Percentiles rank a stretch among this genome's conserved stretches.
These are phyloP conservation scores for Aspergillus sp. DNA, from an alignment of 2,329 filamentous ascomycete genomes.

Conservation along the genomic window DNA sequence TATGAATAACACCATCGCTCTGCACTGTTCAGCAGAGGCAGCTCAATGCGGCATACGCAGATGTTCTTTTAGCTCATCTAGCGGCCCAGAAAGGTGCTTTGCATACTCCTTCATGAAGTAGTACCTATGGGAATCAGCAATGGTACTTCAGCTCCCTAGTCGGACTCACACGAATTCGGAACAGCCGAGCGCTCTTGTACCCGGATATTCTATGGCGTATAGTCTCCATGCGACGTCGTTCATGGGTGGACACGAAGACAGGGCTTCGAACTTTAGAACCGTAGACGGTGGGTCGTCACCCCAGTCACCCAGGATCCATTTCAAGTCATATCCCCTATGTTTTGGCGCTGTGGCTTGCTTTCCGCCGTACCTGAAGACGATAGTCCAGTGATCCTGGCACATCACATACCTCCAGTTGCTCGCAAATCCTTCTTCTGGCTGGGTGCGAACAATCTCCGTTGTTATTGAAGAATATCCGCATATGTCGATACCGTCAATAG, in stretches of 20 bases:
- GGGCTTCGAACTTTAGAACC: background rate
- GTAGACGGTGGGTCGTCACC: background rate
- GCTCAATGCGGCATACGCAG: background rate
- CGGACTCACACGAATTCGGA: background rate
- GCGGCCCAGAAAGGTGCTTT: background rate
- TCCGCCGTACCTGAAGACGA: background rate
- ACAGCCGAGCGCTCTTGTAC: background rate
- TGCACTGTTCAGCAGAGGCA: background rate
- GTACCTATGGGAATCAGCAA: background rate
- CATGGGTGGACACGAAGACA: background rate
- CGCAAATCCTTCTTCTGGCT: background rate
- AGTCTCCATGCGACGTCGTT: background rate
- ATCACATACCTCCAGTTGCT: background rate
- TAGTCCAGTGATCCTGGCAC: conserved; percentile 1
- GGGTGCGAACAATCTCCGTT: background rate
- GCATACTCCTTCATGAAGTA: background rate
- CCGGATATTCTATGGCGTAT: background rate
- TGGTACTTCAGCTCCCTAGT: background rate
- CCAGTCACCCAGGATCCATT: background rate
- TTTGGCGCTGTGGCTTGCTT: background rate
- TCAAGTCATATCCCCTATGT: conserved; percentile 2
- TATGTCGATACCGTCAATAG: background rate
- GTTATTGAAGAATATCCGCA: background rate
- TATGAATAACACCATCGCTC: background rate
- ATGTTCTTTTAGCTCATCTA: background rate